Base-by-base conservation (phyloP, 2,329 filamentous ascomycete genomes). In the Alternaria arbusti region DNA sequence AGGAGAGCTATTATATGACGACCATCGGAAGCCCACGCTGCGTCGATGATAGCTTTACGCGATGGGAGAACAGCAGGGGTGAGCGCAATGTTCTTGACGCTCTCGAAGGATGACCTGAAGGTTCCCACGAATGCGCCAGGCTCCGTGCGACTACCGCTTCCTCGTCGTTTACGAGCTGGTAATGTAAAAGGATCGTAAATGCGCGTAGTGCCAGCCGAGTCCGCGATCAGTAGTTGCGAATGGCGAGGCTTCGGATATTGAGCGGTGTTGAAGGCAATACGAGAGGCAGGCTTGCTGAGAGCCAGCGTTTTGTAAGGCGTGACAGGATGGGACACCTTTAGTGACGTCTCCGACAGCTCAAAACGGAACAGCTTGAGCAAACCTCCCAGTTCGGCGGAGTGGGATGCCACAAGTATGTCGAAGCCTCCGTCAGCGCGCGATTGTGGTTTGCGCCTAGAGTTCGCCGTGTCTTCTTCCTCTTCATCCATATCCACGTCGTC, bases 171-270 rank as follows among this genome's bases (percentile, higher is more conserved):
- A 49, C 64, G 71, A 30, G 51, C 66, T 2, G 69, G 57, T 15
- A 70, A 72, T 15, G 84, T 79, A 30, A 87, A 83, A 25, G 84
- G 85, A 57, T 88, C 85, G 70, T 87, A 88, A 13, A 90, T 80
- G 57, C 87, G 86, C 26, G 87, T 85, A 45, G 81, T 82, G 6
- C 88, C 87, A n/a, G 80, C 82, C 2, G 82, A 74, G 59, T 89
- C 86, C 2, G 84, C 81, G 7, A 90, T 79, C 9, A 90, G 80
- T 11, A 90, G 74, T 47, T 85, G 84, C 0, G 85, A 83, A 73
- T 88, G 86, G 12, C 85, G 83, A 25, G 79, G 74, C 23, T 84
- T 84, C 5, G 86, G 85, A 67, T 84, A 85, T 43, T 82, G 75
- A 7, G 84, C 84, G 13, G 85, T 82, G 61, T 84, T 88, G 79